Evolutionary conservation across 768 basidiomycete genomes (phyloP), one percentile per base, ranked within the genome.

Genomic region (Boletellus ananas): DNA sequence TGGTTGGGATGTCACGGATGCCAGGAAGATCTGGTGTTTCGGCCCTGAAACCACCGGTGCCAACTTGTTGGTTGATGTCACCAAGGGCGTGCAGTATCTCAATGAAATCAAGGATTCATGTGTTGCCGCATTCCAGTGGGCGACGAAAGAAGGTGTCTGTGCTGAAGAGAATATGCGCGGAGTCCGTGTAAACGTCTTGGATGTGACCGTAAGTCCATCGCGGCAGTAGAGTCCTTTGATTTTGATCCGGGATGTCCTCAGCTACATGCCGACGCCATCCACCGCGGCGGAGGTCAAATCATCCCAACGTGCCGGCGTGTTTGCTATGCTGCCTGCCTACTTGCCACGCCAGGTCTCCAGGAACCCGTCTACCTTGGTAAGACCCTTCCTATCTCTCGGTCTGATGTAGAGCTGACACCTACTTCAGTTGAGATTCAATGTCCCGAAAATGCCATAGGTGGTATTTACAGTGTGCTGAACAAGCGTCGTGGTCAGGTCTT

Each of bases 31-130:
- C 68, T 99, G 96, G 96, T 92, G 90, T 74, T 99, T 99, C 80
- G 96, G 95, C 62, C 96, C 96, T 56, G 96, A 99, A 58, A 96
- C 92, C 45, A 93, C 90, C 58, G 96, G 96, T 39, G 85, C 96
- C 50, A 99, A 99, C 76, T 72, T 99, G 72, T 74, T 99, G 71
- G 92, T 96, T 63, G 96, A 99, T 74, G 90, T 88, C 60, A 97
- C 96, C 63, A 99, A 98, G 83, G 96, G 93, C 77, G 93, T 96
- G 51, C 96, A 99, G 68, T 98, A 96, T 77, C 77, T 99, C 56
- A 95, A 93, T 70, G 96, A 99, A 83, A 99, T 99, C 80, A 98
- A 99, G 80, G 96, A 99, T 72, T 98, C 96, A 58, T 96, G 94
- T 70, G 83, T 99, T 70, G 95, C 96, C 60, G 94, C 93, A 41